phyloP scores from a whole-genome alignment of 768 basidiomycete species.

The Suillus weaverae region DNA sequence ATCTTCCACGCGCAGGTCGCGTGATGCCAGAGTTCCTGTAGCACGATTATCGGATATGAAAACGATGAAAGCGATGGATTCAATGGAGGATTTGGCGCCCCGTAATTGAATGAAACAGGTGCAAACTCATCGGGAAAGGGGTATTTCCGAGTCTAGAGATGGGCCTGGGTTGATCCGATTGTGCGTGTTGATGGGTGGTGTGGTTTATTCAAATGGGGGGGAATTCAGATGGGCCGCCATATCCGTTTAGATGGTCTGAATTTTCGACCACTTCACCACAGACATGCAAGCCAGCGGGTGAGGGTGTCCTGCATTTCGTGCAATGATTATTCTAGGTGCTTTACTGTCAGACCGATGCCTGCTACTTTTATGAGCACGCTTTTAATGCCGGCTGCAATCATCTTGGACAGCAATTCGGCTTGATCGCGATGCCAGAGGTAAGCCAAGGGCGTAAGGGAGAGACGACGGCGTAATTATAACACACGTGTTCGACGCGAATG shows the following conservation, averaged over 20 bases:
- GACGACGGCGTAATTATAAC: slow-evolving; percentile 43
- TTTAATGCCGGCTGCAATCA: slow-evolving; percentile 77
- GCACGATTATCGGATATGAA: not conserved
- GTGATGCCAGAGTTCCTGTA: not conserved
- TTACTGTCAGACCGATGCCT: slow-evolving; percentile 79
- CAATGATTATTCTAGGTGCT: slow-evolving; percentile 77
- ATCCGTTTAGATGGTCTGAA: not conserved
- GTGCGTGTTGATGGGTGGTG: slow-evolving; percentile 11
- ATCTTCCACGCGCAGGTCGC: slow-evolving; percentile 5
- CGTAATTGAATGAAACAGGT: slow-evolving; percentile 64
- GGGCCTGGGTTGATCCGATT: slow-evolving; percentile 39
- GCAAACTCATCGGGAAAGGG: slow-evolving; percentile 70
- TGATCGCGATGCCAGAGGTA: slow-evolving; percentile 97
- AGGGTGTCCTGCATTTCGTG: slow-evolving; percentile 73
- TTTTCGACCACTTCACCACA: slow-evolving; percentile 78
- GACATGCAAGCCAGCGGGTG: slow-evolving; percentile 76
- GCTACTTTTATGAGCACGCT: slow-evolving; percentile 93
- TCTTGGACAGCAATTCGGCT: slow-evolving; percentile 77
- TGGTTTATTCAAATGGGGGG: not conserved
- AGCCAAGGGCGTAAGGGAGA: slow-evolving; percentile 74
- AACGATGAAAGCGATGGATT: no score
- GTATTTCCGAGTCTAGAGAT: slow-evolving; percentile 23
- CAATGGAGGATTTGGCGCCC: slow-evolving; percentile 44
- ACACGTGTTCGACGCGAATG: slow-evolving; percentile 97
- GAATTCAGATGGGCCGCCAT: not conserved